Base-by-base conservation (phyloP, 768 basidiomycete genomes). In the Suillus subaureus region DNA sequence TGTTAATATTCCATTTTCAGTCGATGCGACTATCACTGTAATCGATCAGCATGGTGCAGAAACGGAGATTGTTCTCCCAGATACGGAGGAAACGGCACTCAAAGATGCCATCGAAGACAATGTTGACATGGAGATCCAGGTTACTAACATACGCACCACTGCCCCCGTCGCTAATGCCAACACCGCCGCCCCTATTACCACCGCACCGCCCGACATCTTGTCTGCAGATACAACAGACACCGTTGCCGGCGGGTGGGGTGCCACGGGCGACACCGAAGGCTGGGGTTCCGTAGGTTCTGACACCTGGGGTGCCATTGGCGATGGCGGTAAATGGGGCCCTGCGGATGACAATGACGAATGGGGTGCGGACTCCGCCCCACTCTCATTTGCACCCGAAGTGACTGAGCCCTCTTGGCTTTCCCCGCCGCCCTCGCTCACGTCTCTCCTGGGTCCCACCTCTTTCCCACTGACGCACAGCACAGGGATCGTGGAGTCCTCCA, bases 401-500 rank as follows among this genome's bases (percentile, higher is more conserved):
- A 70, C 56, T 31, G 56, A 67, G 37, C 63, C 75, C 3, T 66
- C 75, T 2, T 78, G 76, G 76, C 66, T 23, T n/a, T 68, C 66
- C 21, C 70, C 73, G 7, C 42, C 66, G 12, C 12, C 61, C 4
- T 68, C 73, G n/a, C 73, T 87, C 43, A 63, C 79, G 49, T 69
- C 77, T 6, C 70, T 86, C 49, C 74, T 40, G 37, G 37, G 31
- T 31, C 31, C 31, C 31, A 31, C 31, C 31, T 31, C 31, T 31
- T 31, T 31, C 2, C 31, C 31, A 31, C 31, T 31, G 31, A 31
- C 4, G 31, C 31, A 31, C 31, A 31, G 31, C 31, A 31, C 31
- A 31, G 31, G 31, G 31, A 31, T 31, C 31, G 85, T 90, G 61
- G 91, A 93, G 75, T 82, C 79, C 40, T 88, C 88, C 1, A 84